Evolutionary conservation across 768 basidiomycete species (phyloP).

Genomic region (Leccinum pellstonianum): DNA sequence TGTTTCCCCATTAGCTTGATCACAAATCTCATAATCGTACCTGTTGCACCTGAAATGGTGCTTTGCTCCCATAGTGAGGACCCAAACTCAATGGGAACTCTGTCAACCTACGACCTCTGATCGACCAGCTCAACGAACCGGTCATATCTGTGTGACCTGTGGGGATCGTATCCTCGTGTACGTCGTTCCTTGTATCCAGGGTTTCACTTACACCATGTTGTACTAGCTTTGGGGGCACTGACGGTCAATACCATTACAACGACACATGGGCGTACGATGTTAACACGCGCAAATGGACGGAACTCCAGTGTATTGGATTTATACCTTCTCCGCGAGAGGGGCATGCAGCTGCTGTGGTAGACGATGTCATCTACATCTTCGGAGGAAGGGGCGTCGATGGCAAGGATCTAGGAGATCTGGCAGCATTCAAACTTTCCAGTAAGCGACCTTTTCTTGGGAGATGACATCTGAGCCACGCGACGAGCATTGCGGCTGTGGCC

Average conservation of each 20-base stretch:
- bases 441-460: slow-evolving; percentile 34
- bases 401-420: slow-evolving; percentile 90
- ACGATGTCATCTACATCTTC: slow-evolving; percentile 97
- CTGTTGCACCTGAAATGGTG: slow-evolving; percentile 1
- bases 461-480: slow-evolving; percentile 1
- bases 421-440: slow-evolving; percentile 98
- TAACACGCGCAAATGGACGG: slow-evolving; percentile 78
- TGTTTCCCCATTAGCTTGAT: neutral
- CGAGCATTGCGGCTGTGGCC: neutral
- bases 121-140: slow-evolving; percentile 80
- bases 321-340: slow-evolving; percentile 96
- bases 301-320: slow-evolving; percentile 93
- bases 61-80: slow-evolving; percentile 57
- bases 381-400: slow-evolving; percentile 97
- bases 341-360: slow-evolving; percentile 93
- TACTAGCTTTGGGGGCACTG: slow-evolving; percentile 91
- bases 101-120: slow-evolving; percentile 61
- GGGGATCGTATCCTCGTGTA: slow-evolving; percentile 85
- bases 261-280: slow-evolving; percentile 97
- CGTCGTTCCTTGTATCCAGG: slow-evolving; percentile 32
- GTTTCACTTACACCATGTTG: slow-evolving; percentile 16
- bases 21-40: slow-evolving; percentile 1
- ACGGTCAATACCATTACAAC: slow-evolving; percentile 98
- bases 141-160: slow-evolving; percentile 83
- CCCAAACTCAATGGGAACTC: slow-evolving; percentile 81